Evolutionary conservation across 1,284 basidiomycete species (phyloP).

Genomic region (Mixia osmundae): DNA sequence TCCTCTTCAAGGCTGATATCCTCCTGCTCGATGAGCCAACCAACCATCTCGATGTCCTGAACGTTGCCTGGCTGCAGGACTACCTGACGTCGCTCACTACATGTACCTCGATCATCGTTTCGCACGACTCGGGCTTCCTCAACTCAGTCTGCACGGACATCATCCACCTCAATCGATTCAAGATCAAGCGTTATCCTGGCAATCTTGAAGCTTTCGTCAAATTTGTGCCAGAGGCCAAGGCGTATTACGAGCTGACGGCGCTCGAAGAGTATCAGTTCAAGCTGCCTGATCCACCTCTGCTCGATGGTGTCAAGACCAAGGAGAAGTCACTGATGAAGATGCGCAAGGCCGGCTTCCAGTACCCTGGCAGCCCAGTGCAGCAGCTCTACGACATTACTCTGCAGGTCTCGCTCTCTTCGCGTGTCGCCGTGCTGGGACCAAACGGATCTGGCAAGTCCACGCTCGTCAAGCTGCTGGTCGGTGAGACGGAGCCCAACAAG

Average conservation of each 20-base stretch:
- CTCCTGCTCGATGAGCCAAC: constrained; percentile 91
- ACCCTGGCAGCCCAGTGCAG: constrained; percentile 58
- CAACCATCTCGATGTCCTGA: constrained; percentile 93
- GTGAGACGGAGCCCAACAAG: constrained; percentile 88
- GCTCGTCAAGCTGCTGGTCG: constrained; percentile 93
- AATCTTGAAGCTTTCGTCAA: constrained; percentile 93
- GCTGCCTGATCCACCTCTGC: constrained; percentile 79
- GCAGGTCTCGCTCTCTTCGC: constrained; percentile 88
- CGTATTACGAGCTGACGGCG: constrained; percentile 86
- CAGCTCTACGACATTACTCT: constrained; percentile 86
- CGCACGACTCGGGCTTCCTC: constrained; percentile 91
- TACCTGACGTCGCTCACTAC: constrained; percentile 72
- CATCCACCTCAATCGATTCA: constrained; percentile 97
- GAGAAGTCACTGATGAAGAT: constrained; percentile 94
- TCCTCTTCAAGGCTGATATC: constrained; percentile 97
- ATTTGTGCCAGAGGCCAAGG: constrained; percentile 87
- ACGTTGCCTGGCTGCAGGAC: constrained; percentile 86
- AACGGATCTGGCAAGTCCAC: constrained; percentile 98
- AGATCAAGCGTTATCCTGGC: constrained; percentile 88
- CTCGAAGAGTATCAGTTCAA: constrained; percentile 92
- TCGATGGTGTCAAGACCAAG: constrained; percentile 99
- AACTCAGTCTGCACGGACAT: constrained; percentile 98
- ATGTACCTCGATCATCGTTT: constrained; percentile 50
- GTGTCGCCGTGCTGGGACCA: constrained; percentile 86
- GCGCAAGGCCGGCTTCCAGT: constrained; percentile 93